phyloP scores from a whole-genome alignment of 2,329 filamentous ascomycete genomes.

The Colletotrichum sp. region DNA sequence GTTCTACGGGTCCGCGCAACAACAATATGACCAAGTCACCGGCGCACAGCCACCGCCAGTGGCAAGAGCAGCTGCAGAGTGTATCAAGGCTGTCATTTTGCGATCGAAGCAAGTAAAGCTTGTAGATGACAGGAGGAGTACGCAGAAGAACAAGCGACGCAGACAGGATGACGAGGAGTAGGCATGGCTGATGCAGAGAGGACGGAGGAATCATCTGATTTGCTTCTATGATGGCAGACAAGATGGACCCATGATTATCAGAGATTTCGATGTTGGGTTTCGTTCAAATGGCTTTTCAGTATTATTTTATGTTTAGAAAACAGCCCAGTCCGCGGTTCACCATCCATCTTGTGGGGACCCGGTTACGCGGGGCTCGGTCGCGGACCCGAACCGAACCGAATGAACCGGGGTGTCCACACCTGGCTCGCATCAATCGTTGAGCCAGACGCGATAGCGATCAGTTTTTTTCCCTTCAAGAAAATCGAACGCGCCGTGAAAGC shows the following conservation, averaged over 20 bases:
- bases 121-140: too few species aligned
- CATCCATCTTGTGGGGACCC: background rate
- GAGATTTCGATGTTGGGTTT: too few species aligned
- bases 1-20: background rate
- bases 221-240: too few species aligned
- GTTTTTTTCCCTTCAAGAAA: background rate
- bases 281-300: too few species aligned
- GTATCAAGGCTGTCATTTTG: background rate
- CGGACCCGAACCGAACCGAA: background rate
- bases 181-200: too few species aligned
- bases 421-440: rapidly evolving
- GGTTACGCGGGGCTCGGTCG: background rate
- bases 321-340: too few species aligned
- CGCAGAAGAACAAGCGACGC: too few species aligned
- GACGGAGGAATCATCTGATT: too few species aligned
- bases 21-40: background rate
- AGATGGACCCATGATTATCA: too few species aligned
- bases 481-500: background rate
- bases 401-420: background rate
- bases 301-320: too few species aligned
- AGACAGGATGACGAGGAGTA: too few species aligned
- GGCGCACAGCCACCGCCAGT: background rate
- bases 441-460: background rate
- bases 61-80: background rate
- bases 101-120: too few species aligned